Conservation (phyloP, 352 stramenopile species). For the Peronosclerospora sorghi region DNA sequence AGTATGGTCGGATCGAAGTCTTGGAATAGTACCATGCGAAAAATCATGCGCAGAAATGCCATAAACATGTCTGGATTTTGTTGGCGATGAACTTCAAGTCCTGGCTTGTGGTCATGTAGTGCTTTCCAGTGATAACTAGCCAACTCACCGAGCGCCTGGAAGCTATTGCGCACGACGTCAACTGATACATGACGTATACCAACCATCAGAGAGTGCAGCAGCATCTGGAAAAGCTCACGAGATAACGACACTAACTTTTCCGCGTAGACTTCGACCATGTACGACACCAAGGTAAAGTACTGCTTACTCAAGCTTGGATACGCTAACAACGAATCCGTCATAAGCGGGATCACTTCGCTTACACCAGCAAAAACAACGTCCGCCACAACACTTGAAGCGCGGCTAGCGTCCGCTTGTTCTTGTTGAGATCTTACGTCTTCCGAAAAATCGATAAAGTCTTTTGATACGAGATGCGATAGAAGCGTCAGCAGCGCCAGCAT, state of each 20-base stretch:
- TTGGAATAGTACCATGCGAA: slow-evolving; percentile 72
- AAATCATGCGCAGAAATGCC: slow-evolving; percentile 64
- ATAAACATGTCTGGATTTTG: slow-evolving; percentile 55
- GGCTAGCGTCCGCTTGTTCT: slow-evolving; percentile 41
- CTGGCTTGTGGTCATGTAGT: slow-evolving; percentile 29
- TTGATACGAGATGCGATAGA: slow-evolving; percentile 66
- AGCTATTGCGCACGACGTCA: slow-evolving; percentile 72
- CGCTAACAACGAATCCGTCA: slow-evolving; percentile 81
- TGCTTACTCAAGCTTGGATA: slow-evolving; percentile 80
- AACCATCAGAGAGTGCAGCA: slow-evolving; percentile 63
- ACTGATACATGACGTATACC: slow-evolving; percentile 63
- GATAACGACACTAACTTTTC: slow-evolving; percentile 60
- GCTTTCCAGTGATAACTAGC: slow-evolving; percentile 62
- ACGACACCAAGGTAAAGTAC: slow-evolving; percentile 83
- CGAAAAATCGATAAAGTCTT: slow-evolving; percentile 83
- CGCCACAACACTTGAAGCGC: slow-evolving; percentile 54
- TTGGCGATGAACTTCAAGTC: slow-evolving; percentile 34
- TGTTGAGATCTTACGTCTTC: slow-evolving; percentile 52
- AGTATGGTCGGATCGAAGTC: slow-evolving; percentile 67
- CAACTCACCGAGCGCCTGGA: slow-evolving; percentile 71
- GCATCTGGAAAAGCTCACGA: slow-evolving; percentile 57
- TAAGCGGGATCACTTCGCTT: slow-evolving; percentile 80
- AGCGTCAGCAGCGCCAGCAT: slow-evolving; percentile 66
- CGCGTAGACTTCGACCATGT: slow-evolving; percentile 81
- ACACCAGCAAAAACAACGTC: slow-evolving; percentile 85